phyloP scores from a whole-genome alignment of 108 stramenopile genomes.

The Nitzschia putrida region DNA sequence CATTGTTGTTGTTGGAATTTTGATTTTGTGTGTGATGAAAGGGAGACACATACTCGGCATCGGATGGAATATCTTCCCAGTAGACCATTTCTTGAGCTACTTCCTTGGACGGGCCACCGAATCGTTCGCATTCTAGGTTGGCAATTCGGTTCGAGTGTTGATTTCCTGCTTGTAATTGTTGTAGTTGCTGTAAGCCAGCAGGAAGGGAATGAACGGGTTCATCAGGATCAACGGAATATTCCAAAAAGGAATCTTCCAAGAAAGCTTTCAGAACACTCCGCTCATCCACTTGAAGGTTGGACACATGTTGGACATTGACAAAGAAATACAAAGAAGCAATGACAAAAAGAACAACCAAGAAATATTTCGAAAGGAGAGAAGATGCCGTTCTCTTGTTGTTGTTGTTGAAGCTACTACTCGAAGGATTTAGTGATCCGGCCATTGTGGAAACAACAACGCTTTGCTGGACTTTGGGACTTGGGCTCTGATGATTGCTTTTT shows the following conservation, averaged over 20 bases:
- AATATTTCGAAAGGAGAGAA: conserved; percentile 33
- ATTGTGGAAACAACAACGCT: no score
- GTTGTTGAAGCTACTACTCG: no score
- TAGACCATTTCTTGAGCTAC: conserved; percentile 82
- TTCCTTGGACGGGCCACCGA: conserved; percentile 69
- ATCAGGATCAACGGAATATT: background rate
- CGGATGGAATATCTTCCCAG: conserved; percentile 81
- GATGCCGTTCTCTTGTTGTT: no score
- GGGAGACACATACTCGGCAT: conserved; percentile 58
- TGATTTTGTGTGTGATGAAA: conserved; percentile 51
- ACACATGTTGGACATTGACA: conserved; percentile 15
- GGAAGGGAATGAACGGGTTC: background rate
- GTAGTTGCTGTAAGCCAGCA: conserved; percentile 2
- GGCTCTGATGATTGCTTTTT: no score
- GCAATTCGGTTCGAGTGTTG: conserved; percentile 36
- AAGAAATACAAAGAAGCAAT: conserved; percentile 19
- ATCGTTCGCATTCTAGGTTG: conserved; percentile 67
- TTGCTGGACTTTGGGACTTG: no score
- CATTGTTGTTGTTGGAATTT: no score
- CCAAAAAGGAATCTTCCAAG: conserved; percentile 21
- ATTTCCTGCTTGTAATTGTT: background rate
- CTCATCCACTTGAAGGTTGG: conserved; percentile 11
- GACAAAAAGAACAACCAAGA: conserved; percentile 26
- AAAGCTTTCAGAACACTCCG: conserved; percentile 6
- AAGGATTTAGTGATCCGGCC: no score